phyloP scores from a whole-genome alignment of 192 early-diverging fungal species.

The Backusella sp. region DNA sequence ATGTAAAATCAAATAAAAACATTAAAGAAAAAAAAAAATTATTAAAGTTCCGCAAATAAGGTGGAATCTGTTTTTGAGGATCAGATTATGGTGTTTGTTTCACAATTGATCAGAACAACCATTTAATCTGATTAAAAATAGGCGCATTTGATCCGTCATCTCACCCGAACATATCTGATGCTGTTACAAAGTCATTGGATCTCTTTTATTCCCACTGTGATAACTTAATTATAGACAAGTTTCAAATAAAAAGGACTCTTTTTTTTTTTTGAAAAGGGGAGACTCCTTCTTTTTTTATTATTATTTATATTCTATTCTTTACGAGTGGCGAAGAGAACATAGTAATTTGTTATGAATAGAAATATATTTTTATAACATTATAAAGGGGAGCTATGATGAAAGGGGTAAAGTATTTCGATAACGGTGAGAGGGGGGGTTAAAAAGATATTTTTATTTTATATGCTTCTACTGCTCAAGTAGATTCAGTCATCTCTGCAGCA shows the following conservation, averaged over 20 bases:
- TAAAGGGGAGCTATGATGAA: not conserved
- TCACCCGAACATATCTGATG: not conserved
- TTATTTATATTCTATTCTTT: not conserved
- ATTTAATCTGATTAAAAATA: constrained; percentile 4
- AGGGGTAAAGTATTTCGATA: not conserved
- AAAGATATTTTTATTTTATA: not conserved
- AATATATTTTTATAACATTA: not conserved
- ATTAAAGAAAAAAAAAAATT: not conserved
- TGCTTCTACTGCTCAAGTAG: not conserved
- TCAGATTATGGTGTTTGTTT: not conserved
- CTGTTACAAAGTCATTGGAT: not conserved
- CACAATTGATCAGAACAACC: not conserved
- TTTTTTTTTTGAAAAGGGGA: not conserved
- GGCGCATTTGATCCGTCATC: not conserved
- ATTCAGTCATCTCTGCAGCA: constrained; percentile 5
- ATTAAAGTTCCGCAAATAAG: not conserved
- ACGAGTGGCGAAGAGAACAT: not conserved
- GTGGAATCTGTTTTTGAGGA: not conserved
- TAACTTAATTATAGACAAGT: not conserved
- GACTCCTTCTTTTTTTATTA: not conserved
- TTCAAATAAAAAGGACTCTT: not conserved
- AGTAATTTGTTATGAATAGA: not conserved
- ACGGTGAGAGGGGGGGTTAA: not conserved
- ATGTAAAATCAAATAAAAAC: constrained; percentile 3
- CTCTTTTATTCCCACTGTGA: not conserved